Evolutionary conservation across 371 early-diverging fungal species (phyloP), one percentile per base, ranked within the genome.

Genomic region (Furculomyces boomerangus): DNA sequence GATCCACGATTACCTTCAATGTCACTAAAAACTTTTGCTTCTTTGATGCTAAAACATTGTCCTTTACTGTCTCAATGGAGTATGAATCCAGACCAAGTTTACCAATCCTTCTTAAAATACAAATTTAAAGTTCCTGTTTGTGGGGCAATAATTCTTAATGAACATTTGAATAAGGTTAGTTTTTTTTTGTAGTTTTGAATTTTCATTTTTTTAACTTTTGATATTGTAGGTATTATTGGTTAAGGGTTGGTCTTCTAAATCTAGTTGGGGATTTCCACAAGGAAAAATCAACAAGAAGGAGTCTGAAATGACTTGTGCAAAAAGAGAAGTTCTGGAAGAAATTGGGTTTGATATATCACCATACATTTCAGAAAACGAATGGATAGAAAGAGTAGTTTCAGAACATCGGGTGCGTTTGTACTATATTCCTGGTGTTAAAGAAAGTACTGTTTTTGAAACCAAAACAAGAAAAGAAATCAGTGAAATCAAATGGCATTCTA

Each of bases 271-370:
- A 5, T 99, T 99, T 64, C 99, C 99, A 24, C 91, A 88, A 53
- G 99, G 99, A n/a, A 99, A 99, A 63, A 96, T 98, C 66, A 93
- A 93, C 70, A 84, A 92, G 68, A 85, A 88, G 56, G 99, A 99
- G 70, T 77, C 77, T 37, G 89, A 89, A 59, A 71, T 77, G 48
- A 72, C 74, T 30, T 99, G 99, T 73, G 99, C 98, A 14, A 78
- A 86, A 54, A 80, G 99, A 56, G 99, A 99, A 72, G 86, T 91
- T 3, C 63, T 80, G 50, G 99, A 99, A 71, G 99, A 99, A 60
- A 92, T 93, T 2, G 99, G 99, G 10, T 97, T 86, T 66, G 93
- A 98, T 65, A 79, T 88, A 18, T 60, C 77, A 14, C 78, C 80
- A 20, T 79, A 76, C 56, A 64, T 97, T 55, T 43, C 60, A 3